phyloP scores from a whole-genome alignment of 306 rosid species.

The Hippophae gyantsensis region DNA sequence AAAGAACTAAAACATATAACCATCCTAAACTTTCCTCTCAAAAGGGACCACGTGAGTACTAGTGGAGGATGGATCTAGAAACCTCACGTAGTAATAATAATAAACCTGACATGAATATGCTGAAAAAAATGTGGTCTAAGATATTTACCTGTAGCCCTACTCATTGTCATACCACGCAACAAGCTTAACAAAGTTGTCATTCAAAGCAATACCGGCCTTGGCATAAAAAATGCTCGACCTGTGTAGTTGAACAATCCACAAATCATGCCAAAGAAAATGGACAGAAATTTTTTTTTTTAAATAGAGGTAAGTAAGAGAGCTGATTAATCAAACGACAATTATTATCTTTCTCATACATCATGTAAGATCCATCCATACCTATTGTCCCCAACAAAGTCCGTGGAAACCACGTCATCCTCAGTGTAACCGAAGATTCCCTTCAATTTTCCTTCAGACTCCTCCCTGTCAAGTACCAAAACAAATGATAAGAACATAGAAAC shows the following conservation, averaged over 20 bases:
- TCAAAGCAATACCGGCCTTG: conserved; percentile 73
- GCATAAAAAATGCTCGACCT: conserved; percentile 79
- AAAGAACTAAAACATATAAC: too few species aligned
- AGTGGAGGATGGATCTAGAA: neutral
- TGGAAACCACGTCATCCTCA: conserved; percentile 77
- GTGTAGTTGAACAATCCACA: conserved; percentile 3
- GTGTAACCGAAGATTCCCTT: conserved; percentile 93
- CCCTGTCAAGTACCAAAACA: conserved; percentile 31
- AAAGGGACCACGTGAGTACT: too few species aligned
- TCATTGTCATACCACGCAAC: conserved; percentile 77
- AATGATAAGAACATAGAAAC: neutral
- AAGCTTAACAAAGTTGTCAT: conserved; percentile 33
- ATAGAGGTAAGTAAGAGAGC: neutral
- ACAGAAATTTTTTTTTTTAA: too few species aligned
- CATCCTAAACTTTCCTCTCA: too few species aligned
- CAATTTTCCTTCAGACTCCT: conserved; percentile 73
- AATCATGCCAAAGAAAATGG: neutral
- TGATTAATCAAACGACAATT: too few species aligned
- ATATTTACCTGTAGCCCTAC: conserved; percentile 63
- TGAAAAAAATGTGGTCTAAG: neutral
- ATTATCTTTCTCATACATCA: neutral
- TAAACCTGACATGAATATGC: too few species aligned
- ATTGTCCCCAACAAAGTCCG: conserved; percentile 58
- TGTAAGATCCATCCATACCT: conserved; percentile 28
- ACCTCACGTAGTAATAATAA: neutral